Evolutionary conservation across 2,329 filamentous ascomycete genomes (phyloP), one percentile per base, ranked within the genome.

Genomic region (Claviceps arundinis): DNA sequence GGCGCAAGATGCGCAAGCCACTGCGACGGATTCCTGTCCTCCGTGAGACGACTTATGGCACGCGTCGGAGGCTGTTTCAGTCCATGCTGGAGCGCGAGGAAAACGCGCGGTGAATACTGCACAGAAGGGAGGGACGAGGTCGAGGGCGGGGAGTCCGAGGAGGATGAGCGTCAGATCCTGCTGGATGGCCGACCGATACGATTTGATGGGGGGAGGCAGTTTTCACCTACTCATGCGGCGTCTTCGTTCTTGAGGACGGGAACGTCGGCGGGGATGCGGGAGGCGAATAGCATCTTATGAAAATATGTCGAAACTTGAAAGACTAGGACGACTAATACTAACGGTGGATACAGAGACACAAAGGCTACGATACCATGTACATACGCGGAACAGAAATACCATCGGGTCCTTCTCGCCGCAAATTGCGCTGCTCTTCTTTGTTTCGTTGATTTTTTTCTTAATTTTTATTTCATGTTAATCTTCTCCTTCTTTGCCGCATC

Each of bases 161-260:
- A 61, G 5, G 66, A 62, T 13, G 42, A 61, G 14, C 62, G 60
- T 5, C 41, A 48, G 7, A 46, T 43, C 9, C 44, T 56, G 11
- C 46, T 56, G 4, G 37, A 45, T 24, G 50, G 52, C 5, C 45
- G 44, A 38, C 37, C 53, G 34, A 19, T 34, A 34, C 30, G 30
- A 34, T 34, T 34, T 9, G 30, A 34, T 34, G 30, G 9, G 9
- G 30, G 9, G 4, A 34, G 44, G 22, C 46, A 50, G 22, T 55
- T 54, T 50, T 6, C 16, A 1, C 73, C 73, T 3, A 67, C 60
- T n/a, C 66, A 74, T 53, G 71, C 72, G 1, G 68, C 65, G 1
- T 55, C 64, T 5, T 68, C 69, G 4, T 72, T 71, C 56, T 58
- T 75, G 48, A 65, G 60, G 57, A 74, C 69, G 6, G 65, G 71